Base-by-base conservation (phyloP, 1,284 basidiomycete genomes). In the Veloboletus limbatus region DNA sequence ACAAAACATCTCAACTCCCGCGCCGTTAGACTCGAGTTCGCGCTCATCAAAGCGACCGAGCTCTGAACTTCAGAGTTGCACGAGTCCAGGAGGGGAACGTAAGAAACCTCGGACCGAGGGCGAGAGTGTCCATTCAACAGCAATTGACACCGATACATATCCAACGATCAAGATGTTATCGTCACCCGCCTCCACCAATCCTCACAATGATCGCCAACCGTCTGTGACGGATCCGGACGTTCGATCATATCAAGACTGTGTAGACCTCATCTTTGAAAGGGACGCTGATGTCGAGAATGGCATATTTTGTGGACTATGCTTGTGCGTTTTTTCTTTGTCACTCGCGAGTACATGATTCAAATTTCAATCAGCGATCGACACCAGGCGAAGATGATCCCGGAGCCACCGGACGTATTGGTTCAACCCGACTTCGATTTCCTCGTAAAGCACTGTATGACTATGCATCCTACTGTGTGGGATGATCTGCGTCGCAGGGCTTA, bases 271-370 rank as follows among this genome's bases (percentile, higher is more conserved):
- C 34, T 76, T 77, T 37, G 73, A 71, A 27, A 65, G 67, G 27
- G 73, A 73, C 13, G 68, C 66, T 7, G 64, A 68, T 40, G 62
- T 69, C 24, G 60, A 58, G 36, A 62, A 67, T n/a, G 60, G 57
- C 13, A 63, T 70, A 44, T 66, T 62, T 45, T 82, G 79, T 49
- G 63, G 59, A 45, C 63, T 79, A 42, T 83, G 81, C 71, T 54
- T 65, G 81, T 80, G 47, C 57, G 79, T 70, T 28, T 35, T 41
- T 33, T 39, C 26, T 43, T 39, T 25, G 13, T 43, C 16, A 13
- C 11, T 6, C 38, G 31, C 17, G 16, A 10, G 6, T 2, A 16
- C 11, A 30, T 24, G 25, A 25, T 24, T 54, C 34, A 46, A n/a
- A 9, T 39, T 44, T 30, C 25, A 5, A 35, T 35, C 30, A 73